Evolutionary conservation across 192 early-diverging fungal species (phyloP).

Genomic region (Entophlyctis luteolus): DNA sequence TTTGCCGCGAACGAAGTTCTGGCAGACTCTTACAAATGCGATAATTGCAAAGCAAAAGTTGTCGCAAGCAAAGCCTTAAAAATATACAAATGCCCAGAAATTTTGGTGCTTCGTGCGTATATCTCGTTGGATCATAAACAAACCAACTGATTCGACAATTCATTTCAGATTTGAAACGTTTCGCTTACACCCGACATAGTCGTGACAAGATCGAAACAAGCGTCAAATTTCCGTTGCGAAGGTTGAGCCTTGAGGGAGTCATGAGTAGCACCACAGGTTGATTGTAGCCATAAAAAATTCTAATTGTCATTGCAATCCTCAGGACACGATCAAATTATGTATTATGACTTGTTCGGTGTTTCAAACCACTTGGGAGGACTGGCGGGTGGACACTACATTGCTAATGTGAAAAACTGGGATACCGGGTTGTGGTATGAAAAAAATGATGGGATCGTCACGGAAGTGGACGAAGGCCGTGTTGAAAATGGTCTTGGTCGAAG

Average conservation of each 20-base stretch:
- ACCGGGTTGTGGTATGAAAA: constrained; percentile 35
- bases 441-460: constrained; percentile 22
- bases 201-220: constrained; percentile 41
- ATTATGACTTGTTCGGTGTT: constrained; percentile 50
- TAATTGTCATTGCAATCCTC: neutral
- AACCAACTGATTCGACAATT: too few relatives aligned
- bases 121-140: too few relatives aligned
- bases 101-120: constrained; percentile 52
- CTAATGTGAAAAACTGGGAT: constrained; percentile 32
- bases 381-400: constrained; percentile 53
- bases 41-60: constrained; percentile 47
- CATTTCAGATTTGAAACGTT: constrained; percentile 49
- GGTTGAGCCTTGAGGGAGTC: constrained; percentile 29
- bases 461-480: constrained; percentile 6
- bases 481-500: constrained; percentile 7
- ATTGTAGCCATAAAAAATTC: neutral
- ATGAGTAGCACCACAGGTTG: constrained; percentile 25
- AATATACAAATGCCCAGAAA: constrained; percentile 37
- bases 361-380: constrained; percentile 49
- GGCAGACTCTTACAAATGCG: constrained; percentile 66
- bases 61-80: constrained; percentile 36
- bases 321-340: constrained; percentile 25
- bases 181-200: constrained; percentile 32
- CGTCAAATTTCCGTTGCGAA: constrained; percentile 34
- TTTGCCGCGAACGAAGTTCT: constrained; percentile 67